Percentiles rank a stretch among this genome's conserved stretches.
phyloP scores from a whole-genome alignment of 129 eudicot species.

The Tanacetum coccineum region DNA sequence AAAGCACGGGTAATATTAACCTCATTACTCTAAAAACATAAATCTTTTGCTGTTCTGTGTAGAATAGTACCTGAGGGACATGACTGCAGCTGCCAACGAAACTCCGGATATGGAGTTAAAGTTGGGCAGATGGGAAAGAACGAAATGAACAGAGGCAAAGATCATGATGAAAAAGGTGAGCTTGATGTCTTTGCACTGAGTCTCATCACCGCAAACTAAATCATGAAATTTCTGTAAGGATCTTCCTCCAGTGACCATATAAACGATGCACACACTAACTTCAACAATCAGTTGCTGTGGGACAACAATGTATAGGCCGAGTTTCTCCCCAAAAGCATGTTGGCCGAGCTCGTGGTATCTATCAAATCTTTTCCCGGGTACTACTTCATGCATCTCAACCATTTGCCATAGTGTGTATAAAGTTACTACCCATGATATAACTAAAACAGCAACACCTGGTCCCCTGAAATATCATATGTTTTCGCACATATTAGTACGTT shows the following conservation, averaged over 20 bases:
- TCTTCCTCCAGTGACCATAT: constrained; percentile 64
- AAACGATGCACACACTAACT: constrained; percentile 45
- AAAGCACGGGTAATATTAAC: too few species aligned
- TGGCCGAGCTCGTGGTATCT: constrained; percentile 60
- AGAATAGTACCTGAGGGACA: constrained; percentile 50
- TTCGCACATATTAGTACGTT: background rate
- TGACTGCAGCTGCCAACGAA: constrained; percentile 62
- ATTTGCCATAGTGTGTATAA: constrained; percentile 59
- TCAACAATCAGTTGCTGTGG: constrained; percentile 53
- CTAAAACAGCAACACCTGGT: constrained; percentile 44
- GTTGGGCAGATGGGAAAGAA: constrained; percentile 68
- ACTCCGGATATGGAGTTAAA: constrained; percentile 54
- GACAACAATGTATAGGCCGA: constrained; percentile 51
- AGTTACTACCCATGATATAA: constrained; percentile 51
- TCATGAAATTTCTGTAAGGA: constrained; percentile 37
- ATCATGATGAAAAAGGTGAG: constrained; percentile 62
- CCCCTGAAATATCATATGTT: constrained; percentile 38
- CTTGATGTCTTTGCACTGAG: constrained; percentile 36
- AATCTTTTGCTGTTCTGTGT: too few species aligned
- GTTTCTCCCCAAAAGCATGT: constrained; percentile 55
- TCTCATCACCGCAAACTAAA: constrained; percentile 20
- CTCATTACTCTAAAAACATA: too few species aligned
- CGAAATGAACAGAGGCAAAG: constrained; percentile 64
- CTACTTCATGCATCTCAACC: constrained; percentile 62
- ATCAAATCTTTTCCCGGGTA: constrained; percentile 54